These are phyloP conservation scores for Pythium aquatile DNA, from an alignment of 352 stramenopile species.

Conservation along the genomic window DNA sequence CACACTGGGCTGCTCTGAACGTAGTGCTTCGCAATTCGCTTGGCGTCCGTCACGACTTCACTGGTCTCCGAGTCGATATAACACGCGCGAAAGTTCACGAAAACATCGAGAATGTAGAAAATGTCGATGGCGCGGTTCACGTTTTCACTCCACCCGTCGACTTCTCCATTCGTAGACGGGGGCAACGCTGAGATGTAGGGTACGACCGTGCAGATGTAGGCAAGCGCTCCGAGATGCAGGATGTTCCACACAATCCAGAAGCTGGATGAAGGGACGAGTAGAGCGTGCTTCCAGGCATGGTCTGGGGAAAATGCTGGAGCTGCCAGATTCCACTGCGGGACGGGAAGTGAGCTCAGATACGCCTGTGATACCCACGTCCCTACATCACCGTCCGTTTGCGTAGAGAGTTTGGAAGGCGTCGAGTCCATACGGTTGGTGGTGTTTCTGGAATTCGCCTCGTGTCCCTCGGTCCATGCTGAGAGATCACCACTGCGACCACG, in stretches of 20 bases:
- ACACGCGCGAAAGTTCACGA: slow-evolving; percentile 26
- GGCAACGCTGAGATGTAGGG: slow-evolving; percentile 26
- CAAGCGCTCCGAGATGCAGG: slow-evolving; percentile 19
- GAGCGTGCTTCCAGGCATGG: slow-evolving; percentile 4
- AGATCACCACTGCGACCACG: background rate
- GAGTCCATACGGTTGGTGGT: background rate
- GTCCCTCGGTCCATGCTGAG: background rate
- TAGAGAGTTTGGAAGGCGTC: background rate
- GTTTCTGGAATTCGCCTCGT: background rate
- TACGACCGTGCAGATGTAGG: slow-evolving; percentile 26
- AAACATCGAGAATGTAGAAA: slow-evolving; percentile 26
- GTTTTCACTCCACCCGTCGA: slow-evolving; percentile 9
- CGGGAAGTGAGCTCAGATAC: background rate
- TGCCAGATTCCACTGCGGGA: background rate
- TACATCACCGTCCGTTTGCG: background rate
- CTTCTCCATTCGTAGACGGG: background rate
- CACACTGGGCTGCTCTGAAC: slow-evolving; percentile 16
- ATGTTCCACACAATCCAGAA: slow-evolving; percentile 27
- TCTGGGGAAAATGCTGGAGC: background rate
- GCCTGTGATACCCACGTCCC: background rate
- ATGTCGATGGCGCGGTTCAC: slow-evolving; percentile 21
- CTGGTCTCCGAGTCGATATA: slow-evolving; percentile 23
- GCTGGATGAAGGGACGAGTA: slow-evolving; percentile 16
- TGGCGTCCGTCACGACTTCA: slow-evolving; percentile 11
- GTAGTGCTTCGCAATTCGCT: slow-evolving; percentile 18